These are phyloP conservation scores for Phytophthora pseudosyringae DNA, from an alignment of 352 stramenopile species.

Conservation along the genomic window DNA sequence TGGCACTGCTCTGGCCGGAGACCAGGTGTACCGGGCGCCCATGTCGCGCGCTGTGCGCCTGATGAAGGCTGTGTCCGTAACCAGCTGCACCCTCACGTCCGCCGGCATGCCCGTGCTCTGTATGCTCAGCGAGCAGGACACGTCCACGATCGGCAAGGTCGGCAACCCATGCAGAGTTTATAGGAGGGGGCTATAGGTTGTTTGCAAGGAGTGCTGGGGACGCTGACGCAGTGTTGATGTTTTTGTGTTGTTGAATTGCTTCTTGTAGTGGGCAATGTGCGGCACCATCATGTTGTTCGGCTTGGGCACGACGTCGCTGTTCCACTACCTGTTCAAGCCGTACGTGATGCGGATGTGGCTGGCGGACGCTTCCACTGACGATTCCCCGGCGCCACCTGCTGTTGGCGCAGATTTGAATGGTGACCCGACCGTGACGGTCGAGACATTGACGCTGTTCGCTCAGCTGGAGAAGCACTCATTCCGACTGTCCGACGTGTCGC, in stretches of 20 bases:
- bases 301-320: conserved; percentile 81
- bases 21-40: conserved; percentile 69
- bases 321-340: conserved; percentile 88
- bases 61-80: conserved; percentile 90
- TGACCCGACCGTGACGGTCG: conserved; percentile 60
- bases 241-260: background rate
- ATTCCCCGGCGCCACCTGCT: conserved; percentile 3
- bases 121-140: conserved; percentile 71
- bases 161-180: background rate
- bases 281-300: conserved; percentile 90
- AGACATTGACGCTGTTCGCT: conserved; percentile 78
- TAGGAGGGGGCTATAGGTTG: too few species aligned
- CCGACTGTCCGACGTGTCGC: conserved; percentile 61
- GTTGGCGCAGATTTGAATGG: conserved; percentile 13
- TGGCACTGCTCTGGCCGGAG: background rate
- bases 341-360: conserved; percentile 89
- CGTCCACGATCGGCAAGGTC: conserved; percentile 79
- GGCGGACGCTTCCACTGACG: conserved; percentile 6
- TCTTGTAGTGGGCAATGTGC: conserved; percentile 83
- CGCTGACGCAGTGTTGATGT: conserved; percentile 10
- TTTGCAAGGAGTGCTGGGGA: background rate
- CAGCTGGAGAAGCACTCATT: conserved; percentile 61
- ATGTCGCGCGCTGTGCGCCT: conserved; percentile 80
- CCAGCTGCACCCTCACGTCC: conserved; percentile 81
- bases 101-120: conserved; percentile 83